phyloP scores from a whole-genome alignment of 805 yeast species.

The Candida broadrunensis region DNA sequence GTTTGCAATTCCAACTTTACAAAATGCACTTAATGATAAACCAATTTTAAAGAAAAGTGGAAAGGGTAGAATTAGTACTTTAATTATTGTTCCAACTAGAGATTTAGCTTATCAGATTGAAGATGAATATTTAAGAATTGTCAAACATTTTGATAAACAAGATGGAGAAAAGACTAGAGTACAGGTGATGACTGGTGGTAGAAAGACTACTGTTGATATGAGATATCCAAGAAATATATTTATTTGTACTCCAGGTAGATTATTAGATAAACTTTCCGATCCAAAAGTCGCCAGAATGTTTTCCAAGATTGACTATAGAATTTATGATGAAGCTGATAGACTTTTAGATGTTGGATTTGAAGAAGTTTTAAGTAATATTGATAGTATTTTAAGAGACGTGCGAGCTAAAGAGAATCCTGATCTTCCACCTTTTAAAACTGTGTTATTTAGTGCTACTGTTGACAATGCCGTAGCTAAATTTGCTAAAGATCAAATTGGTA shows the following conservation, averaged over 20 bases:
- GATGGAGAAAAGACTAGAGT: constrained; percentile 24
- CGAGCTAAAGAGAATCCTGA: constrained; percentile 19
- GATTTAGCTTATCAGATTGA: constrained; percentile 85
- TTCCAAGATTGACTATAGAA: constrained; percentile 54
- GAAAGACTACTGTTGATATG: constrained; percentile 30
- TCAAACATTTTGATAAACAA: constrained; percentile 16
- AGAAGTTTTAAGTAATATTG: constrained; percentile 58
- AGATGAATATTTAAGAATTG: constrained; percentile 54
- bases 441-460: constrained; percentile 87
- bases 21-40: constrained; percentile 20
- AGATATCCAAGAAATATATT: constrained; percentile 54
- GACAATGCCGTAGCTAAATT: constrained; percentile 63
- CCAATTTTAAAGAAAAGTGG: constrained; percentile 36
- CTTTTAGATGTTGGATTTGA: constrained; percentile 79
- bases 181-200: constrained; percentile 67
- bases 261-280: constrained; percentile 56
- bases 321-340: constrained; percentile 91
- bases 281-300: constrained; percentile 46
- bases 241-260: constrained; percentile 89
- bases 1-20: constrained; percentile 67
- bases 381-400: constrained; percentile 42
- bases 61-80: constrained; percentile 33
- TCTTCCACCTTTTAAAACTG: constrained; percentile 48
- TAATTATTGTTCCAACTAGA: constrained; percentile 85
- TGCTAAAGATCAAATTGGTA: constrained; percentile 58